Evolutionary conservation across 2,329 filamentous ascomycete genomes (phyloP).

Genomic region (Colletotrichum phormii): DNA sequence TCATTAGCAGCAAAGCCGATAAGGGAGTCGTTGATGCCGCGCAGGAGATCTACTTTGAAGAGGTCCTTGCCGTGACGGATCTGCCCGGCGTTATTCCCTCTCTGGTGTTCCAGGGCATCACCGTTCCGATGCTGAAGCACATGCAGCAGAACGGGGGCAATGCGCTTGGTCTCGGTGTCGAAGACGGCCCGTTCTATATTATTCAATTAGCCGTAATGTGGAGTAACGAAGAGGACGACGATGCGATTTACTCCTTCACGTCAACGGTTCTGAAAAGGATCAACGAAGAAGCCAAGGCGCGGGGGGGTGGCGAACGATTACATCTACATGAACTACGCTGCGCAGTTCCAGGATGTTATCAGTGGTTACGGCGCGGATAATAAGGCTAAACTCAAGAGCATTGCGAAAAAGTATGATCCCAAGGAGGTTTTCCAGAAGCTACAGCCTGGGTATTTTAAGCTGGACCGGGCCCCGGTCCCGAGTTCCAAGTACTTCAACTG

Average conservation of each 20-base stretch:
- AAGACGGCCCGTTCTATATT: constrained; percentile 42
- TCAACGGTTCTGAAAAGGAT: constrained; percentile 37
- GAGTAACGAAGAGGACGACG: constrained; percentile 38
- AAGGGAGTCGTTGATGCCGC: constrained; percentile 29
- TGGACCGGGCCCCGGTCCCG: constrained; percentile 36
- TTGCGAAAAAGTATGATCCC: constrained; percentile 49
- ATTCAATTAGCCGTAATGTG: constrained; percentile 40
- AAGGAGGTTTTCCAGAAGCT: constrained; percentile 47
- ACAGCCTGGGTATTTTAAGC: constrained; percentile 46
- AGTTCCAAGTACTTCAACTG: constrained; percentile 28
- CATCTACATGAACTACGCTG: constrained; percentile 58
- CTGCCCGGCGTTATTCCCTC: constrained; percentile 42
- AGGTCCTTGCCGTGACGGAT: constrained; percentile 20
- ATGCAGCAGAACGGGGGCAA: constrained; percentile 54
- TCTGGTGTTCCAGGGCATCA: constrained; percentile 54
- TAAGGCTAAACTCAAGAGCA: constrained; percentile 43
- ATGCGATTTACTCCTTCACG: constrained; percentile 36
- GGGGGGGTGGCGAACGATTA: constrained; percentile 39
- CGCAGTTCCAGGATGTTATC: constrained; percentile 51
- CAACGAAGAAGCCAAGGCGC: constrained; percentile 30
- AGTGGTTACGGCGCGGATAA: constrained; percentile 52
- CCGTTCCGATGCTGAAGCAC: constrained; percentile 47
- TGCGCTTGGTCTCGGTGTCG: constrained; percentile 46
- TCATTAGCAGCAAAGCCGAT: constrained; percentile 37
- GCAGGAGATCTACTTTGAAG: constrained; percentile 33